Evolutionary conservation across 108 stramenopile genomes (phyloP), one percentile per base, ranked within the genome.

Genomic region (Licmophora abbreviata): DNA sequence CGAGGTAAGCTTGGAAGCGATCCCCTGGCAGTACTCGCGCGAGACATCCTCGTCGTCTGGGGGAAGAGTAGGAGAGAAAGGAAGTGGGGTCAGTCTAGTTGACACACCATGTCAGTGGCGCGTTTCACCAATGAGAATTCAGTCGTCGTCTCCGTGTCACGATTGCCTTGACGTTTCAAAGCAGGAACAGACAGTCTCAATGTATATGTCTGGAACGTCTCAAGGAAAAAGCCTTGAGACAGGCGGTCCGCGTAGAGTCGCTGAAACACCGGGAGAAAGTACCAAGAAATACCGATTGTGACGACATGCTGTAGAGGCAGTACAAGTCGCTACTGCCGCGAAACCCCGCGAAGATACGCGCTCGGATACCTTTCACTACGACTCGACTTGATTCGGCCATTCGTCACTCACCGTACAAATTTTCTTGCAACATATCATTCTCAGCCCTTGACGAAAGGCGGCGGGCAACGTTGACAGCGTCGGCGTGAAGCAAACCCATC

Each of bases 381-480:
- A 22, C 14, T 3, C 6, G 26, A 25, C 15, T 46, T 46, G 45
- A n/a, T 25, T 35, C 34, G 17, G 43, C 11, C 12, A 44, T 44
- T 15, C n/a, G 17, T 21, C 15, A 50, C 48, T 50, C 32, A 50
- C 48, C 28, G 17, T 12, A 6, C 6, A 50, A 27, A 29, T 30
- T 29, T 50, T 50, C 48, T 30, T 50, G 48, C 14, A 50, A n/a
- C 9, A 50, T 29, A 50, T 50, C 48, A 8, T 50, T 50, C 20
- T 50, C 48, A 8, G 29, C 32, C 15, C 27, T 25, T 2, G 14
- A 11, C 29, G 29, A 30, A 30, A 50, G 48, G 28, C 48, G 48
- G 3, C 48, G 26, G 32, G 48, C 48, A 30, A 50, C 30, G 29
- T 50, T 50, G 15, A 50, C 48, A 29, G 25, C 18, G 18, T 50